These are phyloP conservation scores for Mycosphaerella sp. DNA, from an alignment of 2,329 filamentous ascomycete genomes.

Conservation along the genomic window DNA sequence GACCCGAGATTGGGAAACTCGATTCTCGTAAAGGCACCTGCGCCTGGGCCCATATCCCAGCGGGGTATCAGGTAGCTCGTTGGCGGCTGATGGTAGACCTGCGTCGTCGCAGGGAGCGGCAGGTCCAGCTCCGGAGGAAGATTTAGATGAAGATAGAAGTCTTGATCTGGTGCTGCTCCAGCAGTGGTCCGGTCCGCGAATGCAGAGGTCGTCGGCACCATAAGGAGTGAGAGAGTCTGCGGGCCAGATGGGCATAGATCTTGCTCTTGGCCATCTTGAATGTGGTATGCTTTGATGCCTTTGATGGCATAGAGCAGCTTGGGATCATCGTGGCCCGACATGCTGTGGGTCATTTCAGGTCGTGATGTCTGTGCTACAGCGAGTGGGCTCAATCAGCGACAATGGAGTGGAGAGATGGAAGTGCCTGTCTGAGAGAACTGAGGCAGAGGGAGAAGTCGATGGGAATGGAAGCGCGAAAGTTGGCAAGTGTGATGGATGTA, in stretches of 20 bases:
- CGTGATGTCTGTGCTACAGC: background rate
- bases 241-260: constrained; percentile 77
- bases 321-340: constrained; percentile 50
- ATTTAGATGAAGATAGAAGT: constrained; percentile 95
- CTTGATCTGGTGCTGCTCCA: constrained; percentile 60
- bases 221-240: constrained; percentile 85
- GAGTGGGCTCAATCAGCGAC: background rate
- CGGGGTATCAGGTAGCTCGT: constrained; percentile 89
- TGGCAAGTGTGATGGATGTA: background rate
- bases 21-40: constrained; percentile 85
- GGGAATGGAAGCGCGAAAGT: background rate
- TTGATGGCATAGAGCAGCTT: constrained; percentile 57
- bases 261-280: constrained; percentile 78
- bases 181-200: constrained; percentile 52
- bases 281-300: constrained; percentile 85
- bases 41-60: constrained; percentile 85
- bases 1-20: constrained; percentile 72
- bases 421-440: background rate
- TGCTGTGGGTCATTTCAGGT: constrained; percentile 19
- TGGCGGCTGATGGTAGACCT: constrained; percentile 94
- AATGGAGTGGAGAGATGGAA: too few species aligned
- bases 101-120: constrained; percentile 86
- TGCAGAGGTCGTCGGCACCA: constrained; percentile 85
- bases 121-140: constrained; percentile 91
- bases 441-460: background rate